phyloP scores from a whole-genome alignment of 2,329 filamentous ascomycete genomes.

The Pseudogymnoascus sp. region DNA sequence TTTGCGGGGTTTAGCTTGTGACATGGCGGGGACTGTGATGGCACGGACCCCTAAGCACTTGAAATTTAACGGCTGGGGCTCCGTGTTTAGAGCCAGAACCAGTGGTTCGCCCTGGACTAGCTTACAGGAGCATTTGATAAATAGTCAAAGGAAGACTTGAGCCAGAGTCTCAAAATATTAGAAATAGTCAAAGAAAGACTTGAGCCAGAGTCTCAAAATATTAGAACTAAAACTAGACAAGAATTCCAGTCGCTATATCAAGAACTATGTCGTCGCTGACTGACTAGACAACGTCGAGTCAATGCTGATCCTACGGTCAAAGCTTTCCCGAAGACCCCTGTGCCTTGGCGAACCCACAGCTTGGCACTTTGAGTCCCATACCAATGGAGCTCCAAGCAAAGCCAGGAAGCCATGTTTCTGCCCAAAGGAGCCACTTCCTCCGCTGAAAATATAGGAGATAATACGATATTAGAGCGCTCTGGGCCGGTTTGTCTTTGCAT shows the following conservation, averaged over 20 bases:
- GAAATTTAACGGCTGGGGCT: background rate
- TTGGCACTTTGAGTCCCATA: background rate
- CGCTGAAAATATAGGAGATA: background rate
- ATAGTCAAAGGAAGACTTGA: background rate
- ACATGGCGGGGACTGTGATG: background rate
- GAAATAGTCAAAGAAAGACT: background rate
- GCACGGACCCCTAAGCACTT: background rate
- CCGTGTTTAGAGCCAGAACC: background rate
- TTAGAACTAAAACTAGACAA: background rate
- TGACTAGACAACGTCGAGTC: background rate
- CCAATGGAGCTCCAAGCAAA: background rate
- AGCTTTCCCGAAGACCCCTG: constrained; percentile 17
- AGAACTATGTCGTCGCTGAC: background rate
- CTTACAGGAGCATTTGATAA: background rate
- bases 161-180: too few species aligned
- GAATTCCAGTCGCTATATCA: background rate
- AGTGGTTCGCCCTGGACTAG: background rate
- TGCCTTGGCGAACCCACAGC: constrained; percentile 9
- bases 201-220: background rate
- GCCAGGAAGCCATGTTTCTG: background rate
- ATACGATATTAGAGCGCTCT: background rate
- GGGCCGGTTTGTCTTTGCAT: background rate
- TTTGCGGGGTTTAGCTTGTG: background rate
- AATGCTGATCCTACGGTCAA: background rate
- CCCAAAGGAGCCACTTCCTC: background rate